Percentiles rank a stretch among this genome's conserved stretches.
Conservation (phyloP, 2,329 filamentous ascomycete genomes). For the Neophaeococcomyces mojaviensis region DNA sequence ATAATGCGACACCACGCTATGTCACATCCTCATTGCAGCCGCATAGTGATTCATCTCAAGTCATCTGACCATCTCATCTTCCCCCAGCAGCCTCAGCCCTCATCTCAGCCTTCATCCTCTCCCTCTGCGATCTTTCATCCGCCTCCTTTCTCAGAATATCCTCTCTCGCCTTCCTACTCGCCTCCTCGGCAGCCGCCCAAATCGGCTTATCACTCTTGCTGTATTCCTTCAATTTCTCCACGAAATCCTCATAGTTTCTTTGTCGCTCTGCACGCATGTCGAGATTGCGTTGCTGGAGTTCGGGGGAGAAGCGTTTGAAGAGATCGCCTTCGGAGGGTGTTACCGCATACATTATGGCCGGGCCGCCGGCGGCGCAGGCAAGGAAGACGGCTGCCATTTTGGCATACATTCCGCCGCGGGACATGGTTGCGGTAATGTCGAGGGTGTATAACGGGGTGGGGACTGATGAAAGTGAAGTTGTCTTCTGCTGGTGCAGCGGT, state of each 20-base stretch:
- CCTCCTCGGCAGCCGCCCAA: slow-evolving; percentile 40
- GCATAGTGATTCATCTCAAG: too few relatives aligned
- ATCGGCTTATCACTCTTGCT: slow-evolving; percentile 85
- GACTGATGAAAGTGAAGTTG: too few relatives aligned
- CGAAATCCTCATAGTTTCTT: slow-evolving; percentile 85
- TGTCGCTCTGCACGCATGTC: slow-evolving; percentile 68
- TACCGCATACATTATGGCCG: slow-evolving; percentile 60
- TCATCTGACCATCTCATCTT: not conserved
- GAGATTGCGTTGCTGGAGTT: slow-evolving; percentile 81
- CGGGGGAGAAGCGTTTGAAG: slow-evolving; percentile 83
- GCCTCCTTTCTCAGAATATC: slow-evolving; percentile 30
- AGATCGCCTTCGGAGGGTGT: slow-evolving; percentile 83
- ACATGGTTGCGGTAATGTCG: slow-evolving; percentile 11
- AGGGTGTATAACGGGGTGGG: too few relatives aligned
- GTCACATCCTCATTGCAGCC: too few relatives aligned
- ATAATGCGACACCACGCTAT: too few relatives aligned
- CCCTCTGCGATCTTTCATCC: slow-evolving; percentile 32
- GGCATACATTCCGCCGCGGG: slow-evolving; percentile 40
- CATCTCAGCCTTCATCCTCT: slow-evolving; percentile 36
- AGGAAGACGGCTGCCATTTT: slow-evolving; percentile 68
- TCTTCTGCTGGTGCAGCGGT: too few relatives aligned
- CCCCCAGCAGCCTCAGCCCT: slow-evolving; percentile 26
- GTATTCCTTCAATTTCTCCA: slow-evolving; percentile 74
- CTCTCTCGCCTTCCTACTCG: slow-evolving; percentile 30
- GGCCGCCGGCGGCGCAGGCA: slow-evolving; percentile 70